These are phyloP conservation scores for Termitomyces bulborhizus DNA, from an alignment of 768 basidiomycete genomes.

Conservation along the genomic window DNA sequence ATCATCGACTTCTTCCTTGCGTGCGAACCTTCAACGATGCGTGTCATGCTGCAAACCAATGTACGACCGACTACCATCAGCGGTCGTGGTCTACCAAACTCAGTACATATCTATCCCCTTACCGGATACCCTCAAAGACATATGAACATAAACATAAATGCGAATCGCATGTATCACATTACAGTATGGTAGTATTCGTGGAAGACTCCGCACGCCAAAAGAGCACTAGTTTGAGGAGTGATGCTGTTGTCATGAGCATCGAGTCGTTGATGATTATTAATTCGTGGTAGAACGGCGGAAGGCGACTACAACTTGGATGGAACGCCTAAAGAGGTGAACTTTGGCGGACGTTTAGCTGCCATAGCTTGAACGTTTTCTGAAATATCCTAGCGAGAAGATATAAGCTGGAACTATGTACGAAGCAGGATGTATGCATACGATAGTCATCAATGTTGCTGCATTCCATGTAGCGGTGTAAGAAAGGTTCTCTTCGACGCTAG, in stretches of 20 bases:
- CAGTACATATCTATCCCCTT: neutral
- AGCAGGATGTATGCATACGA: conserved; percentile 18
- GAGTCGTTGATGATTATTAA: neutral
- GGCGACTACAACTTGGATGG: conserved; percentile 15
- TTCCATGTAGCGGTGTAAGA: conserved; percentile 42
- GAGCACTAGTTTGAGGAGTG: too few species aligned
- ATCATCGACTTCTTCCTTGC: neutral
- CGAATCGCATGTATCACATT: neutral
- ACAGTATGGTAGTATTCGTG: neutral
- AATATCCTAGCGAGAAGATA: conserved; percentile 27
- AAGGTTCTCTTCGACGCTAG: conserved; percentile 35
- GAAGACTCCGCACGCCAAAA: neutral
- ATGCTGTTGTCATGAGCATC: neutral
- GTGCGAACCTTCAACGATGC: neutral
- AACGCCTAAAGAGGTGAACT: conserved; percentile 21
- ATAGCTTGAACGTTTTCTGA: conserved; percentile 27
- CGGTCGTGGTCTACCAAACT: neutral
- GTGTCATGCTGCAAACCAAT: neutral
- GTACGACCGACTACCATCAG: neutral
- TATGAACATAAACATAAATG: neutral
- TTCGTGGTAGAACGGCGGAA: neutral
- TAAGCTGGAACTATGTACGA: neutral
- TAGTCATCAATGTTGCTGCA: conserved; percentile 33
- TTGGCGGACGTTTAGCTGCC: conserved; percentile 23
- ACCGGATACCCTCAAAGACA: neutral